Evolutionary conservation across 1,284 basidiomycete species (phyloP).

Genomic region (Malassezia restricta): DNA sequence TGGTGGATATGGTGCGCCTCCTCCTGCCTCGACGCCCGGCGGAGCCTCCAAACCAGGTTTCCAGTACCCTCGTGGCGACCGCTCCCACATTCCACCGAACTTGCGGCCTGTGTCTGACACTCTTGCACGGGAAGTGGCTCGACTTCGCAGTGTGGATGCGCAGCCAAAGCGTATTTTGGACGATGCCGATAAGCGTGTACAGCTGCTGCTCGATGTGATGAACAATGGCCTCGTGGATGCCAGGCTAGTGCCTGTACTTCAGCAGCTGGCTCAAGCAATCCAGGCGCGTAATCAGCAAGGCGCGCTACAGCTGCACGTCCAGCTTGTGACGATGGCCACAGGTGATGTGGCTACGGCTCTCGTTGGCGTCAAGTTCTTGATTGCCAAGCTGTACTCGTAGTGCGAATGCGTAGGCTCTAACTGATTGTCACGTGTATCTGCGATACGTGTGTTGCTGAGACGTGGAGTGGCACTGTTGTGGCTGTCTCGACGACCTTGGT

Average conservation of each 20-base stretch:
- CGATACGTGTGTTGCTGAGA: not conserved
- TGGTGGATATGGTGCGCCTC: slow-evolving; percentile 37
- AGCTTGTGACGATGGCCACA: slow-evolving; percentile 33
- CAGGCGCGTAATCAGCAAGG: slow-evolving; percentile 36
- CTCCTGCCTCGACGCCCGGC: slow-evolving; percentile 15
- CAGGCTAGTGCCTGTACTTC: slow-evolving; percentile 32
- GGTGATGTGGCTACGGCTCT: slow-evolving; percentile 36
- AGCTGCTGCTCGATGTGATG: slow-evolving; percentile 73
- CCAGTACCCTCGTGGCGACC: slow-evolving; percentile 81
- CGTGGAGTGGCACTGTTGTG: not conserved
- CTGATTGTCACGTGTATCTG: not conserved
- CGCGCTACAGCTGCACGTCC: slow-evolving; percentile 35
- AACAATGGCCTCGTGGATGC: slow-evolving; percentile 68
- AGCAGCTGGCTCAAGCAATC: slow-evolving; percentile 40
- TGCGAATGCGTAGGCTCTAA: not conserved
- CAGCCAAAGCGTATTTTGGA: slow-evolving; percentile 70
- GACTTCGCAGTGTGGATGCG: slow-evolving; percentile 47
- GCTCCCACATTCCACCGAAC: slow-evolving; percentile 71
- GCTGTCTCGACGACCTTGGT: not conserved
- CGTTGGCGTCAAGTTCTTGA: slow-evolving; percentile 41
- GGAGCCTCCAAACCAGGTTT: slow-evolving; percentile 43
- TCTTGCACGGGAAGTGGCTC: slow-evolving; percentile 24
- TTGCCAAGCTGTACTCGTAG: slow-evolving; percentile 20
- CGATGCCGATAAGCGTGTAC: slow-evolving; percentile 76
- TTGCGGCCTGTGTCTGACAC: slow-evolving; percentile 57